phyloP scores from a whole-genome alignment of 768 basidiomycete species.

The Tephrocybe sp. region DNA sequence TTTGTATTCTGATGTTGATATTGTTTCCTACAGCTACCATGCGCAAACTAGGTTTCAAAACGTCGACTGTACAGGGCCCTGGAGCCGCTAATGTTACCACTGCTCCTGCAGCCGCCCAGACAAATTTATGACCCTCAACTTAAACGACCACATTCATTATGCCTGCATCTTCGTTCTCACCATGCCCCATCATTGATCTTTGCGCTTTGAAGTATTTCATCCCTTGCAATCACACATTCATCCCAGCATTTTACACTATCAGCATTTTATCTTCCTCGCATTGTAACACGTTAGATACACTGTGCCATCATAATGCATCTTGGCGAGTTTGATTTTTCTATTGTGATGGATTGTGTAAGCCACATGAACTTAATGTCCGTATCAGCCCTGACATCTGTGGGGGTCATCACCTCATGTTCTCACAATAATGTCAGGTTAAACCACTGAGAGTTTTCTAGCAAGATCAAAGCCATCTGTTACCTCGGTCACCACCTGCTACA shows the following conservation, averaged over 20 bases:
- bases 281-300: conserved; percentile 47
- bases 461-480: not conserved
- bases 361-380: not conserved
- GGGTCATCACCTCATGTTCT: not conserved
- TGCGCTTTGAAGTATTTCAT: conserved; percentile 33
- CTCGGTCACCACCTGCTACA: not conserved
- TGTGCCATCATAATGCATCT: conserved; percentile 21
- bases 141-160: conserved; percentile 24
- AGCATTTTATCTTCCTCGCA: conserved; percentile 30
- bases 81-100: conserved; percentile 49
- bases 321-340: conserved; percentile 1
- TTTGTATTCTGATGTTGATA: conserved; percentile 6
- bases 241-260: conserved; percentile 32
- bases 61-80: conserved; percentile 63
- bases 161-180: conserved; percentile 26
- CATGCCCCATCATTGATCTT: conserved; percentile 25
- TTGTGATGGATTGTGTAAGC: not conserved
- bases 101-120: conserved; percentile 24
- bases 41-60: conserved; percentile 90
- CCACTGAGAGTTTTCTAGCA: not conserved
- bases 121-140: conserved; percentile 31
- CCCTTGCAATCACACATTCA: conserved; percentile 32
- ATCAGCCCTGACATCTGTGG: not conserved
- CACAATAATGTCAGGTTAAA: not conserved
- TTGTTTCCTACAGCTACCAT: conserved; percentile 46